Percentiles rank a stretch among this genome's conserved stretches.
Conservation (phyloP, 2,329 filamentous ascomycete genomes). For the Neospermospora avenae region DNA sequence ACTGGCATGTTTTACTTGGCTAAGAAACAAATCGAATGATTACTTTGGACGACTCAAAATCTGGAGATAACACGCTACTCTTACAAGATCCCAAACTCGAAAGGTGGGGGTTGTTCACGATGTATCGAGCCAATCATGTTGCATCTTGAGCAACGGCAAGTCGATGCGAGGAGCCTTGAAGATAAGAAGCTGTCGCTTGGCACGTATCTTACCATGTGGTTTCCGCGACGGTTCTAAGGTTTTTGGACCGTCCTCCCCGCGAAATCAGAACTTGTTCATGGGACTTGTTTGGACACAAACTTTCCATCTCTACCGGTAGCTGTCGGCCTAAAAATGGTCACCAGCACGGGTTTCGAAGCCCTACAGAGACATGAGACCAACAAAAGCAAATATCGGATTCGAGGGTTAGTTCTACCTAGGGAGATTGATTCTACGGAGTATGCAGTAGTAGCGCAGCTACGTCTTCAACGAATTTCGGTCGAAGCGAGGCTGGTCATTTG, state of each 20-base stretch:
- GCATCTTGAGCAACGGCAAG: background rate
- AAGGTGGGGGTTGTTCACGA: background rate
- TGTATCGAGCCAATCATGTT: background rate
- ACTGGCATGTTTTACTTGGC: slow-evolving; percentile 44
- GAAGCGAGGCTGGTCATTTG: too few relatives aligned
- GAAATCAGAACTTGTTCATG: background rate
- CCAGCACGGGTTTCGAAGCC: too few relatives aligned
- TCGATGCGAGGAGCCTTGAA: background rate
- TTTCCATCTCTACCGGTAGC: background rate
- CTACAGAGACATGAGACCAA: too few relatives aligned
- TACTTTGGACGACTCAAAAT: background rate
- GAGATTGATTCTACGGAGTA: background rate
- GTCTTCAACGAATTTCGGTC: too few relatives aligned
- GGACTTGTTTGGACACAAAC: background rate
- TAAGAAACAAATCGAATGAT: background rate
- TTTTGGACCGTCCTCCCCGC: background rate
- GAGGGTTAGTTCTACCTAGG: background rate
- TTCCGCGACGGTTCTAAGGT: background rate
- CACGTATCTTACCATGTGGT: background rate
- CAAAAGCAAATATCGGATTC: background rate
- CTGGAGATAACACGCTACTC: background rate
- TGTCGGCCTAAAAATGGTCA: background rate
- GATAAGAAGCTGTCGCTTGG: background rate
- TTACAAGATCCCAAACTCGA: background rate
- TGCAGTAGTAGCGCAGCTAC: too few relatives aligned